These are phyloP conservation scores for Malassezia caprae DNA, from an alignment of 1,284 basidiomycete species.

Conservation along the genomic window DNA sequence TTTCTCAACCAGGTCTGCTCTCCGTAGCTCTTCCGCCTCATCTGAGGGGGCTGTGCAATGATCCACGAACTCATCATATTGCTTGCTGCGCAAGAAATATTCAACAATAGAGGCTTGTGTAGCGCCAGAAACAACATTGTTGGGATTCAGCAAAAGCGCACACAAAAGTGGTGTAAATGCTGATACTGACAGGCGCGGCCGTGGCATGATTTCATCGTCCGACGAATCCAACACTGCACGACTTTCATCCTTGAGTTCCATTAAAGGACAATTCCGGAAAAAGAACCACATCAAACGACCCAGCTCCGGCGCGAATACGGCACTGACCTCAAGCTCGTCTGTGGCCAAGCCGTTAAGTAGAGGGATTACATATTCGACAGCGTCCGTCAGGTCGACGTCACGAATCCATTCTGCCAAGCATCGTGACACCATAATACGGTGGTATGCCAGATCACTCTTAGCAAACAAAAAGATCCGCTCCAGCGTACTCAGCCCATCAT, in stretches of 20 bases:
- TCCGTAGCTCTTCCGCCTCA: slow-evolving; percentile 7
- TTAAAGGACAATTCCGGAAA: slow-evolving; percentile 57
- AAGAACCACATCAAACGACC: slow-evolving; percentile 88
- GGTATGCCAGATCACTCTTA: slow-evolving; percentile 67
- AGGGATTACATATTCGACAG: slow-evolving; percentile 85
- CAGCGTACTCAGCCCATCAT: slow-evolving; percentile 57
- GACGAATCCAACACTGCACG: slow-evolving; percentile 24
- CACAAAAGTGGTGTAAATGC: slow-evolving; percentile 86
- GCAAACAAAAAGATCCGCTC: slow-evolving; percentile 92
- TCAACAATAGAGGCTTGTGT: slow-evolving; percentile 69
- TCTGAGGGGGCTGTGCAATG: slow-evolving; percentile 19
- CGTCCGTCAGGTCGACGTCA: slow-evolving; percentile 63
- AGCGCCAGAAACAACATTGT: slow-evolving; percentile 62
- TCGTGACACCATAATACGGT: slow-evolving; percentile 59
- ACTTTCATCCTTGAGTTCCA: slow-evolving; percentile 19
- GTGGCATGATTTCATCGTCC: slow-evolving; percentile 26
- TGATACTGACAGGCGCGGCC: slow-evolving; percentile 62
- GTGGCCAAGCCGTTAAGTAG: slow-evolving; percentile 74
- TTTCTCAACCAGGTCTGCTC: slow-evolving; percentile 20
- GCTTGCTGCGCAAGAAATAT: slow-evolving; percentile 56
- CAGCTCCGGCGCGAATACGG: slow-evolving; percentile 73
- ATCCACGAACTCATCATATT: slow-evolving; percentile 30
- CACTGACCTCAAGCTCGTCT: slow-evolving; percentile 85
- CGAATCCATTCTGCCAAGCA: slow-evolving; percentile 45
- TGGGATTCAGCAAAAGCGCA: slow-evolving; percentile 71